These are phyloP conservation scores for Pseudotsuga menziesii DNA, from an alignment of 75 land plant species.

Conservation along the genomic window DNA sequence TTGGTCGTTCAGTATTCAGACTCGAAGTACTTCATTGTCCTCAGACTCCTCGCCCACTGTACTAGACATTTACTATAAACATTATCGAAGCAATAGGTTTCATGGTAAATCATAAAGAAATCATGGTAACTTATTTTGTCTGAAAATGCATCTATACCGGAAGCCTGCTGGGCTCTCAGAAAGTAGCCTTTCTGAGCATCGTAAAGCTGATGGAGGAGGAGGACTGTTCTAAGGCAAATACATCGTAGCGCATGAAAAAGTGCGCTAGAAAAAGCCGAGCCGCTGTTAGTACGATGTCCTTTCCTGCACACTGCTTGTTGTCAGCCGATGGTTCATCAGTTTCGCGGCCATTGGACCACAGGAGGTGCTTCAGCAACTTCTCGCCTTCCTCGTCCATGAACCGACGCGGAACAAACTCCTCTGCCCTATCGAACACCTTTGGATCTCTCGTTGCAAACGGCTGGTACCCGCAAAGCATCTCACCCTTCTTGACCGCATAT, in stretches of 20 bases:
- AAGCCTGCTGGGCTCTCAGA: too few species aligned
- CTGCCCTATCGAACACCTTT: constrained; percentile 20
- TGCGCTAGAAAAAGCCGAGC: constrained; percentile 21
- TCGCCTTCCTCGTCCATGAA: constrained; percentile 33
- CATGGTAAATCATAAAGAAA: neutral
- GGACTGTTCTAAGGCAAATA: neutral
- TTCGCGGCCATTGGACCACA: constrained; percentile 45
- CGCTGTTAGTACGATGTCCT: constrained; percentile 20
- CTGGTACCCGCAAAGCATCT: constrained; percentile 28
- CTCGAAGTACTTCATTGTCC: too few species aligned
- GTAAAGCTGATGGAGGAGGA: constrained; percentile 4
- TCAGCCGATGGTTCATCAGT: constrained; percentile 21
- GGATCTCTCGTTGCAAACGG: constrained; percentile 28
- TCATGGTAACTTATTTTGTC: too few species aligned
- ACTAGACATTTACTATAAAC: too few species aligned
- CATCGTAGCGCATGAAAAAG: constrained; percentile 20
- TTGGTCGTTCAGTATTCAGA: too few species aligned
- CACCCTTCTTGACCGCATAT: constrained; percentile 24
- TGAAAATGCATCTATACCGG: too few species aligned
- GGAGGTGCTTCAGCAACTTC: constrained; percentile 16
- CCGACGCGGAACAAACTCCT: constrained; percentile 16
- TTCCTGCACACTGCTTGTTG: constrained; percentile 49
- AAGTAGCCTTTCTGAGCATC: neutral
- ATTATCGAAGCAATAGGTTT: too few species aligned
- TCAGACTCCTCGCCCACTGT: too few species aligned